phyloP scores from a whole-genome alignment of 2,329 filamentous ascomycete species.

The Davidsoniella virescens region DNA sequence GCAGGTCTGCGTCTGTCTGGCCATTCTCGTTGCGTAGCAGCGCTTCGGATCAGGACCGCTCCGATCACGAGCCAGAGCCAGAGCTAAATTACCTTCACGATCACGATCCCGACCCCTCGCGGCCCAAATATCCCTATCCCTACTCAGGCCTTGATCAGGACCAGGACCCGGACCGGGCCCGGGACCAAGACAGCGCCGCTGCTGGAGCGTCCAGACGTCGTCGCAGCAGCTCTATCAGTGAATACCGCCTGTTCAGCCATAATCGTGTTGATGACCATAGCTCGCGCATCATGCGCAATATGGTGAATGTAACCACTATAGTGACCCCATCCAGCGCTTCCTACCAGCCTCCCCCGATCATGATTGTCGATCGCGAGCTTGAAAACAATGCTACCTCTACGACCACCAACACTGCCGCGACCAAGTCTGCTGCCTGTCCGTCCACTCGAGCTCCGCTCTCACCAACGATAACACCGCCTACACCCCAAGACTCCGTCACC shows the following conservation, averaged over 20 bases:
- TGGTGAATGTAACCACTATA: slow-evolving; percentile 6
- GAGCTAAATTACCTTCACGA: not conserved
- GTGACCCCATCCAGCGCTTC: not conserved
- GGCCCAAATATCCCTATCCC: too few species aligned
- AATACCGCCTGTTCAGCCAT: not conserved
- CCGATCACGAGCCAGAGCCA: too few species aligned
- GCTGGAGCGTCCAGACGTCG: not conserved
- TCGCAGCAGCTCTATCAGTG: not conserved
- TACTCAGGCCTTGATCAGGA: not conserved
- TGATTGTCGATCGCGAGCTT: not conserved
- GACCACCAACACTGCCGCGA: not conserved
- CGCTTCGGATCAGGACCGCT: too few species aligned
- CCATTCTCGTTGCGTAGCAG: too few species aligned
- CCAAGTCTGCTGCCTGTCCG: not conserved
- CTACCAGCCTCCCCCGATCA: slow-evolving; percentile 5
- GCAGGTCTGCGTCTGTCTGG: too few species aligned
- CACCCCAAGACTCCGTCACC: not conserved
- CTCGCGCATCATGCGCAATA: slow-evolving; percentile 1
- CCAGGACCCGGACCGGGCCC: not conserved
- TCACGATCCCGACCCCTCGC: not conserved
- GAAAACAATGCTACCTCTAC: not conserved
- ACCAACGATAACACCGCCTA: slow-evolving; percentile 11
- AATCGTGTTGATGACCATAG: not conserved
- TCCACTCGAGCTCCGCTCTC: not conserved
- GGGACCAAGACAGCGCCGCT: too few species aligned